Evolutionary conservation across 2,329 filamentous ascomycete genomes (phyloP), one percentile per base, ranked within the genome.

Genomic region (Botrytis elliptica): DNA sequence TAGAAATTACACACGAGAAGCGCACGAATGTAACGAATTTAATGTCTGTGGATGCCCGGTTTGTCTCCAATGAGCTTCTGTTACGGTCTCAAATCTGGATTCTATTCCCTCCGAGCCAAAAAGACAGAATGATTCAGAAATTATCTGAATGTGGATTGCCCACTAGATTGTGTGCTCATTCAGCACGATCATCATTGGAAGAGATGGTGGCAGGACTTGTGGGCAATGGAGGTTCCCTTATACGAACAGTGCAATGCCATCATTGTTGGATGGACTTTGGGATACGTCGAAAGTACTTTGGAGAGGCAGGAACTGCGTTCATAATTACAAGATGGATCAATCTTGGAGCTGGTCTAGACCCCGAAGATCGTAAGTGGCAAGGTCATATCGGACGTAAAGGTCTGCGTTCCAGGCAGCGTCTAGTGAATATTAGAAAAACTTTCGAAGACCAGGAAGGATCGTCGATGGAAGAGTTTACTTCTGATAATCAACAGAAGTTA

Each of bases 71-170:
- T 10, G 71, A 73, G 20, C 52, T 68, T 73, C 22, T 69, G 36
- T 67, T 77, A 68, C 74, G 75, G 40, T 77, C 77, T 60, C 76
- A 78, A 71, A 66, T 46, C 55, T 78, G 76, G 75, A 52, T 75
- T 52, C 55, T 78, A 42, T 62, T 75, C 62, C 70, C 74, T 33
- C 66, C 36, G 42, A 76, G 52, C 71, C 36, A 33, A 65, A 74
- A 66, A 46, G 73, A 74, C n/a, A 55, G 74, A 65, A 60, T 73
- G 62, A 49, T 70, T 33, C 33, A 33, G 33, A 33, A 33, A 33
- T 33, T 33, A 33, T 33, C 33, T 33, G 33, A 33, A 33, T 33
- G 33, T 33, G 33, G 33, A 33, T 33, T 33, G 33, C 33, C 33
- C 33, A 33, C 33, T 33, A 33, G 33, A 33, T 33, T 33, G 33